Percentiles rank a stretch among this genome's conserved stretches.
These are phyloP conservation scores for Leccinum longicurvipes DNA, from an alignment of 768 basidiomycete species.

Conservation along the genomic window DNA sequence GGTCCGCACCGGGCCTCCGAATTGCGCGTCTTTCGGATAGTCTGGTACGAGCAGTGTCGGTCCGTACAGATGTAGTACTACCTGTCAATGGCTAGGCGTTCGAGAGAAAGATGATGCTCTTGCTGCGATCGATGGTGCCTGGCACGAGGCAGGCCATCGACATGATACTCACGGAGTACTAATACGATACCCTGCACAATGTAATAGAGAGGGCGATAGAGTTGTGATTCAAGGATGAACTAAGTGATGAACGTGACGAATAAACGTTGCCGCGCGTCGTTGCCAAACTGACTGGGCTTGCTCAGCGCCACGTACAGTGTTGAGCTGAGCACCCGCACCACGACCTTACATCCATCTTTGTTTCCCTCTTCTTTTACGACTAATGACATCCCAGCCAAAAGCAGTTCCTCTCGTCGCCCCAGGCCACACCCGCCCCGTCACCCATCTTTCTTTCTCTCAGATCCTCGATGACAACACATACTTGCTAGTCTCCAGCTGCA, in stretches of 20 bases:
- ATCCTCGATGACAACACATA: constrained; percentile 83
- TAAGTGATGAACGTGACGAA: not conserved
- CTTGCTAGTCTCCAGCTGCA: constrained; percentile 93
- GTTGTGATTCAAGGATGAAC: not conserved
- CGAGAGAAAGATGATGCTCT: not conserved
- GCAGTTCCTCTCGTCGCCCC: constrained; percentile 79
- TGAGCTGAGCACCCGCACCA: constrained; percentile 41
- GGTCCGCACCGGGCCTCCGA: not conserved
- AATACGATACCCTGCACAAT: not conserved
- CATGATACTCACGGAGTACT: not conserved
- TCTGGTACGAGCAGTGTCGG: too few species aligned
- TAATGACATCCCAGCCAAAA: constrained; percentile 64
- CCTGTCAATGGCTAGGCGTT: too few species aligned
- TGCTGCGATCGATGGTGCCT: not conserved
- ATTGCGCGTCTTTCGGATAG: not conserved
- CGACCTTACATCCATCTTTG: not conserved
- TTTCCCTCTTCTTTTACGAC: constrained; percentile 28
- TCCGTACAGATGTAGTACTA: not conserved
- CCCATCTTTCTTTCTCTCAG: constrained; percentile 89
- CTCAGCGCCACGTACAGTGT: constrained; percentile 30
- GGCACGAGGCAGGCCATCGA: not conserved
- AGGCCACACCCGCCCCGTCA: constrained; percentile 85
- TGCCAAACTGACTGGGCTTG: constrained; percentile 10
- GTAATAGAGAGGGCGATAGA: not conserved
- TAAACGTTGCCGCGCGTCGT: constrained; percentile 15